Conservation (phyloP, 2,329 filamentous ascomycete species). For the Fusarium incarnatum region DNA sequence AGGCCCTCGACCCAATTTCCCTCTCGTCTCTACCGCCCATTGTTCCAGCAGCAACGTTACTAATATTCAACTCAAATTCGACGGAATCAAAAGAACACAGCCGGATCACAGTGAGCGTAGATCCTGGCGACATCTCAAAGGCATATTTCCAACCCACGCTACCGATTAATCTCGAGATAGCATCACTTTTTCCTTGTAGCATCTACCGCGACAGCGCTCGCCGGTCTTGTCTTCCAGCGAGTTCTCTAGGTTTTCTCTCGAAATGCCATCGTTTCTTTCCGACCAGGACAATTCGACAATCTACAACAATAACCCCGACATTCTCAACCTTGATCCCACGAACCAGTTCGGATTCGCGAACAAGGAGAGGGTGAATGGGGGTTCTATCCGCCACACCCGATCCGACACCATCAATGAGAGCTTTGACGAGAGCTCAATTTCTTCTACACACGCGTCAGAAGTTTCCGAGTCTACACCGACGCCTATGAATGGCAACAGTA, state of each 20-base stretch:
- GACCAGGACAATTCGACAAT: conserved; percentile 58
- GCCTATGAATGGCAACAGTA: conserved; percentile 58
- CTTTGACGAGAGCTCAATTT: conserved; percentile 66
- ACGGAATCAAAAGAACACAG: conserved; percentile 10
- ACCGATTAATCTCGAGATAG: conserved; percentile 35
- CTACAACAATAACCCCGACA: conserved; percentile 56
- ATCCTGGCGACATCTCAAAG: conserved; percentile 26
- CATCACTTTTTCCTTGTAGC: conserved; percentile 42
- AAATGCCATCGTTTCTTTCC: conserved; percentile 67
- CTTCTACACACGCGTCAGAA: conserved; percentile 65
- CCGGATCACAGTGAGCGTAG: conserved; percentile 14
- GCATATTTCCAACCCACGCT: conserved; percentile 17
- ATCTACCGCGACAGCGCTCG: conserved; percentile 43
- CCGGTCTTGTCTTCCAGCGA: conserved; percentile 42
- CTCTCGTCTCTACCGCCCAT: conserved; percentile 36
- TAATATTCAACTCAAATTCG: conserved; percentile 34
- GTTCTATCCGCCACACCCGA: conserved; percentile 55
- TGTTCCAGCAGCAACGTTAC: conserved; percentile 35
- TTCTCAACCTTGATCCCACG: conserved; percentile 58
- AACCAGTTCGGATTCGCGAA: conserved; percentile 53
- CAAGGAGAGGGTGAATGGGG: conserved; percentile 53
- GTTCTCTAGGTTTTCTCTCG: conserved; percentile 47
- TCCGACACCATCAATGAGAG: conserved; percentile 62
- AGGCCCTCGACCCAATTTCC: conserved; percentile 46
- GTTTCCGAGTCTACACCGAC: conserved; percentile 59